Conservation (phyloP, 2,329 filamentous ascomycete species). For the Lizonia empirigonia region DNA sequence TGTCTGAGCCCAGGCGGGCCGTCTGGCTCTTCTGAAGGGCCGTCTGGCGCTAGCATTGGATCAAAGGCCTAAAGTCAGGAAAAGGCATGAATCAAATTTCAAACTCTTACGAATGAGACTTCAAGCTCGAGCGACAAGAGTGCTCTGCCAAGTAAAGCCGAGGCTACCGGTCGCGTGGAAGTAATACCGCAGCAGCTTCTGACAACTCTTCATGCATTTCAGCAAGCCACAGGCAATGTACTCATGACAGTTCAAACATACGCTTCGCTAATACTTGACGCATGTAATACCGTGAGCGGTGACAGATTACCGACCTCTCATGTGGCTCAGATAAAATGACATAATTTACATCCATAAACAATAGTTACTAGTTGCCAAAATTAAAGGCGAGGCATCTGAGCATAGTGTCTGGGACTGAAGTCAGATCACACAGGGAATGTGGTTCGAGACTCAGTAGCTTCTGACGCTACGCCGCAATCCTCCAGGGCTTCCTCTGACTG, state of each 20-base stretch:
- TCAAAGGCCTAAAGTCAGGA: background rate
- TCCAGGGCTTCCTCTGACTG: constrained; percentile 4
- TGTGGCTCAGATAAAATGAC: background rate
- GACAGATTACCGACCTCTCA: background rate
- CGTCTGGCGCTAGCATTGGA: background rate
- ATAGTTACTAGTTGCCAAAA: background rate
- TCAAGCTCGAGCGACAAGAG: background rate
- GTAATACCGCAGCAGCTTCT: background rate
- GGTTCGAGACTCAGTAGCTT: constrained; percentile 2
- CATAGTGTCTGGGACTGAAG: background rate
- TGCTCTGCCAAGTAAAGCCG: background rate
- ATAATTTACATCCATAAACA: background rate
- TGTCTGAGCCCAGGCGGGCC: background rate
- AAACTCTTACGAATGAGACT: too few species aligned
- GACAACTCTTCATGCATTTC: background rate
- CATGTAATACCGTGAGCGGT: background rate
- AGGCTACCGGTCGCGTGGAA: constrained; percentile 5
- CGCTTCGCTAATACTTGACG: background rate
- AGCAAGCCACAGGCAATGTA: constrained; percentile 4
- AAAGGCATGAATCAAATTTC: background rate
- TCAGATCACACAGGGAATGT: background rate
- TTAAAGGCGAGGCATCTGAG: background rate
- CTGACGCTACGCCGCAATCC: constrained; percentile 10
- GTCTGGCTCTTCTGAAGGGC: background rate
- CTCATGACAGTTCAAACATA: background rate